Evolutionary conservation across 305 asterid genomes (phyloP), one percentile per base, ranked within the genome.

Genomic region (Fraxinus baroniana): DNA sequence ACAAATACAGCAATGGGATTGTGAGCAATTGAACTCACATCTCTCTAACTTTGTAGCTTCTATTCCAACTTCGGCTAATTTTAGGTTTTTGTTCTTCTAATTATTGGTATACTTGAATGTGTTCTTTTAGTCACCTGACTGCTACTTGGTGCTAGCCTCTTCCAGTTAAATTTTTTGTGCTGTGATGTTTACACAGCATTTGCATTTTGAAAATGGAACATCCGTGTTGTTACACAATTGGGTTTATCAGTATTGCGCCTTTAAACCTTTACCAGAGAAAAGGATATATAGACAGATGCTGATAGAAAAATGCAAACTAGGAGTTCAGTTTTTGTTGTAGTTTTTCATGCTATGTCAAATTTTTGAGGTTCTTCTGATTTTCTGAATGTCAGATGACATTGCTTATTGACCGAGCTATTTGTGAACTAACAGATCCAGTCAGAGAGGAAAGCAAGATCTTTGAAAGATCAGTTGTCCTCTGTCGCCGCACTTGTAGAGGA

Each of bases 401-500:
- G 78, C 66, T 84, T 22, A 49, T 78, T 64, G 76, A 75, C 44
- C 77, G 35, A 41, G 13, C 55, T 82, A 15, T 7, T 81, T 78
- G 83, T 76, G 78, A 84, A 81, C 75, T 33, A 74, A 85, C 92
- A 91, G 94, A 80, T 90, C 72, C 90, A 87, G 81, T 79, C 89
- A 30, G 95, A 88, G 85, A 92, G 89, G 86, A 91, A 80, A 78
- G 79, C 85, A 37, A 88, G 85, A 84, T 85, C 99, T 41, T 85
- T 94, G 91, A 94, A 92, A 88, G 94, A 90, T 62, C 96, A 92
- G 85, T 89, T 93, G 73, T 92, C 93, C 66, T 85, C 92, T 18
- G 91, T 95, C 64, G 80, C 89, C 78, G 93, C 97, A 39, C 79
- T 95, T 49, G 91, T 93, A 33, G 98, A 94, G 84, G 97, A 91